Evolutionary conservation across 2,329 filamentous ascomycete genomes (phyloP).

Genomic region (Colletotrichum sp.): DNA sequence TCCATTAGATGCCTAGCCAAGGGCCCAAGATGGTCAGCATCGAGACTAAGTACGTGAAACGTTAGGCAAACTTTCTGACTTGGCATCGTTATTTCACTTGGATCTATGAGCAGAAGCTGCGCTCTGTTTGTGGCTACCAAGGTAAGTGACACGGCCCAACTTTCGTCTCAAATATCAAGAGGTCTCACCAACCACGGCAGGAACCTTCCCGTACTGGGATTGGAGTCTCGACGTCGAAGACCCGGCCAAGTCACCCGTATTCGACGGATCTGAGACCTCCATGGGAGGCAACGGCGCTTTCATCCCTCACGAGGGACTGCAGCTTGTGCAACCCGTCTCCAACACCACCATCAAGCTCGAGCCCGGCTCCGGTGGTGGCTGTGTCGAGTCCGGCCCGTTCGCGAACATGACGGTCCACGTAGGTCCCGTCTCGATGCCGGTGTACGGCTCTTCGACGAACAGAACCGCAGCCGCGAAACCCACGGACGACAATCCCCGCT

Average conservation of each 20-base stretch:
- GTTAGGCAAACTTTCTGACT: constrained; percentile 15
- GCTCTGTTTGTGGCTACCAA: constrained; percentile 26
- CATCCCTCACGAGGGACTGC: constrained; percentile 27
- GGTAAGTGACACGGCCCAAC: constrained; percentile 14
- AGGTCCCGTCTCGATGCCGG: constrained; percentile 31
- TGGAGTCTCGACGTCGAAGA: constrained; percentile 24
- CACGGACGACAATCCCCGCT: constrained; percentile 44
- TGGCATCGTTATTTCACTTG: constrained; percentile 27
- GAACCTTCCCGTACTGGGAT: constrained; percentile 20
- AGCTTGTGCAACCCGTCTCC: background rate
- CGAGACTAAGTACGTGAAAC: background rate
- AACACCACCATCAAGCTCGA: constrained; percentile 34
- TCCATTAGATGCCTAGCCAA: background rate
- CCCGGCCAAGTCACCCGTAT: constrained; percentile 37
- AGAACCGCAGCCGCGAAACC: constrained; percentile 20
- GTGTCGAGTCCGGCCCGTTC: constrained; percentile 40
- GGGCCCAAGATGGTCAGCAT: fast-evolving
- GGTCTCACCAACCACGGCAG: background rate
- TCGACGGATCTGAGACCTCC: constrained; percentile 42
- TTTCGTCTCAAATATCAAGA: background rate
- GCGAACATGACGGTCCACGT: constrained; percentile 42
- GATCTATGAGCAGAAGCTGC: constrained; percentile 24
- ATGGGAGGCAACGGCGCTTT: constrained; percentile 42
- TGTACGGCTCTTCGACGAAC: constrained; percentile 8
- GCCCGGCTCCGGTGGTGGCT: constrained; percentile 55